These are phyloP conservation scores for Trichoderma asperelloides DNA, from an alignment of 495 filamentous ascomycete species.

Conservation along the genomic window DNA sequence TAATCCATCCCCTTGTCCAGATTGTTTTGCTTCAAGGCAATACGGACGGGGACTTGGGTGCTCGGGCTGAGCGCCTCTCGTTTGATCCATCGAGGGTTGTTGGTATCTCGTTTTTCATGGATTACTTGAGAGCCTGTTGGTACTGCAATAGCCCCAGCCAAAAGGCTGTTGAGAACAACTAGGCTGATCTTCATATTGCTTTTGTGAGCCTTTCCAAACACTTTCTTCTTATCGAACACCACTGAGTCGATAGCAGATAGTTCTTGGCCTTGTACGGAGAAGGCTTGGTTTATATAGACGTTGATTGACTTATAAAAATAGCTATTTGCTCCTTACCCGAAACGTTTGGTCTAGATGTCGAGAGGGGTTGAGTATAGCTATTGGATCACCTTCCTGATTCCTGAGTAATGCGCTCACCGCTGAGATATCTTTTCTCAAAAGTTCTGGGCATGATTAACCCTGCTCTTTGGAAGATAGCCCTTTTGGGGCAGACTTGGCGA, in stretches of 20 bases:
- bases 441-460: not conserved
- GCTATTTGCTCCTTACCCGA: not conserved
- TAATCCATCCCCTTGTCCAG: constrained; percentile 19
- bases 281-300: not conserved
- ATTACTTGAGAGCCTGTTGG: not conserved
- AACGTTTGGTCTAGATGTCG: not conserved
- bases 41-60: not conserved
- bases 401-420: not conserved
- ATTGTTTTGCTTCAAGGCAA: constrained; percentile 9
- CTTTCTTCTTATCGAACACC: not conserved
- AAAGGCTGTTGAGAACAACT: not conserved
- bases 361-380: not conserved
- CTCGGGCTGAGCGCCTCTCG: not conserved
- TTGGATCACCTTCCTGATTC: not conserved
- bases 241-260: not conserved
- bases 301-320: too few relatives aligned
- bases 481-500: not conserved
- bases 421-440: not conserved
- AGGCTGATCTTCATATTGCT: constrained; percentile 1
- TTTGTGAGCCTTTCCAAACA: not conserved
- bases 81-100: constrained; percentile 4
- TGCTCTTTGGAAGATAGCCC: not conserved
- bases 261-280: not conserved
- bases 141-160: not conserved
- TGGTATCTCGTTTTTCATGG: not conserved